A percentile compares a stretch with the other conserved stretches of the same genome.
Evolutionary conservation across 2,329 filamentous ascomycete genomes (phyloP).

Genomic region (Pseudopithomyces maydicus): DNA sequence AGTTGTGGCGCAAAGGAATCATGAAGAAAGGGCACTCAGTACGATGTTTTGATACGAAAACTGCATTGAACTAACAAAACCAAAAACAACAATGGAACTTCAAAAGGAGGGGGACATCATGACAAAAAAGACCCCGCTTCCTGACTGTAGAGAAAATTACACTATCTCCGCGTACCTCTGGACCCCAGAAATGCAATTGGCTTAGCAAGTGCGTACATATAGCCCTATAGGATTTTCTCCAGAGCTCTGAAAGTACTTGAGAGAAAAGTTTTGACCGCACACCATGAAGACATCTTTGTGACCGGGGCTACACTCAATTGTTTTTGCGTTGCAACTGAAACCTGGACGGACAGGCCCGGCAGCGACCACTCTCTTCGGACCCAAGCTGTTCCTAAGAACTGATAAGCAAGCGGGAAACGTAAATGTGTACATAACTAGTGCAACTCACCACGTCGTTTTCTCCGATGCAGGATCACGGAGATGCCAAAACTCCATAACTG

Average conservation of each 20-base stretch:
- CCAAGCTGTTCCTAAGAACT: conserved; percentile 47
- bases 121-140: background rate
- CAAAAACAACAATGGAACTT: background rate
- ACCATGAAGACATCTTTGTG: conserved; percentile 58
- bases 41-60: background rate
- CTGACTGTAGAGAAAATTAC: no score
- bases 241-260: conserved; percentile 67
- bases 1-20: background rate
- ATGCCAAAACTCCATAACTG: conserved; percentile 55
- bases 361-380: conserved; percentile 53
- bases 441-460: conserved; percentile 52
- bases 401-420: background rate
- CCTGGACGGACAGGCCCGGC: conserved; percentile 55
- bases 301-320: conserved; percentile 60
- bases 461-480: conserved; percentile 51
- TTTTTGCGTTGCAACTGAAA: conserved; percentile 58
- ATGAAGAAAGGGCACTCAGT: background rate
- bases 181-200: background rate
- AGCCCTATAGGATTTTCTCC: conserved; percentile 53
- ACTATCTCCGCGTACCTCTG: background rate
- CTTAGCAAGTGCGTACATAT: conserved; percentile 22
- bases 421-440: background rate
- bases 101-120: background rate
- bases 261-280: conserved; percentile 53
- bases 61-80: background rate